These are phyloP conservation scores for Termitomyces sp. DNA, from an alignment of 768 basidiomycete genomes.

Conservation along the genomic window DNA sequence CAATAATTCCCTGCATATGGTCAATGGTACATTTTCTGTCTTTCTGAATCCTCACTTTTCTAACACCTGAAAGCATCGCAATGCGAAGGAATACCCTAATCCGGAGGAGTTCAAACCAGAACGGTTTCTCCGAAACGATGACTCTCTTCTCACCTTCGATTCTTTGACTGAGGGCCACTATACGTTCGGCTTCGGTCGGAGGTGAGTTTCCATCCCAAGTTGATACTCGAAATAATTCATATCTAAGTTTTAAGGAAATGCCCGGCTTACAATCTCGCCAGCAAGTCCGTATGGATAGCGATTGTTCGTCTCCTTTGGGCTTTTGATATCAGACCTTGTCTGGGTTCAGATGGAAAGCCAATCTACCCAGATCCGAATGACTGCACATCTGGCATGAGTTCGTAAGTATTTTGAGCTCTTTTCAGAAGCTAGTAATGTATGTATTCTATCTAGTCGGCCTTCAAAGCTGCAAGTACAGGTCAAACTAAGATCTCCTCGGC, in stretches of 20 bases:
- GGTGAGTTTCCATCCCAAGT: not conserved
- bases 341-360: not conserved
- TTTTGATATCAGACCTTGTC: conserved; percentile 4
- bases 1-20: conserved; percentile 3
- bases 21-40: not conserved
- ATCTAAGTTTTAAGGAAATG: not conserved
- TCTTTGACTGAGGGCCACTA: not conserved
- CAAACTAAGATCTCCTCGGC: not conserved
- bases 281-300: conserved; percentile 8
- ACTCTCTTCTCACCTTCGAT: not conserved
- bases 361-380: conserved; percentile 1
- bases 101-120: not conserved
- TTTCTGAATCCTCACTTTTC: not conserved
- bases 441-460: not conserved
- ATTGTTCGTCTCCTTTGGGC: conserved; percentile 10
- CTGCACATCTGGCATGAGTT: conserved; percentile 7
- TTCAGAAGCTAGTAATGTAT: not conserved
- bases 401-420: not conserved
- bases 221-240: not conserved
- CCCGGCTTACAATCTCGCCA: conserved; percentile 3
- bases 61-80: not conserved
- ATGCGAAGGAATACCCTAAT: not conserved
- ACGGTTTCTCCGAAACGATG: not conserved
- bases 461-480: not conserved
- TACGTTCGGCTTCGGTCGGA: not conserved